Conservation (phyloP, 2,329 filamentous ascomycete genomes). For the Penicillium sp. region DNA sequence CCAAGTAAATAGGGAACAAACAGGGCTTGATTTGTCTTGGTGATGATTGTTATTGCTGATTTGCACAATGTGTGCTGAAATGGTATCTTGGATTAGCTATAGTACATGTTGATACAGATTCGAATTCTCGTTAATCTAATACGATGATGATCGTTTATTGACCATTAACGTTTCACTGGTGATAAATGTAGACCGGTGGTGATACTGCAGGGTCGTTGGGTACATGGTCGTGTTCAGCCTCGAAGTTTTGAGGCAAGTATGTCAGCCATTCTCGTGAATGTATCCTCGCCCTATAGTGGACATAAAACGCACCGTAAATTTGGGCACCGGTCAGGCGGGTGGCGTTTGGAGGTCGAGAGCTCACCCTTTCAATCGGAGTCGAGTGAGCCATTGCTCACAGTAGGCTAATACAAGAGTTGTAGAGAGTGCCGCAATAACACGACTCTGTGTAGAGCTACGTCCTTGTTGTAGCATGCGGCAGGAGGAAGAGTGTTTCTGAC, state of each 20-base stretch:
- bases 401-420: neutral
- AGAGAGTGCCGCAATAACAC: neutral
- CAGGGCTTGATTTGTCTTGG: neutral
- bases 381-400: neutral
- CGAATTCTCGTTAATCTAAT: neutral
- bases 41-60: neutral
- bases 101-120: conserved; percentile 3
- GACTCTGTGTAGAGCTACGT: neutral
- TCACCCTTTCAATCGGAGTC: neutral
- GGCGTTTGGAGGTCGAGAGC: neutral
- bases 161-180: neutral
- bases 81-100: conserved; percentile 6
- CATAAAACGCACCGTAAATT: neutral
- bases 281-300: neutral
- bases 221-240: neutral
- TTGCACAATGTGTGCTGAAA: neutral
- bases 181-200: neutral
- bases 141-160: neutral
- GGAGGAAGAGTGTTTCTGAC: neutral
- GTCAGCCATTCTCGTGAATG: neutral
- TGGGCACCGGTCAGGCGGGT: neutral
- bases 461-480: neutral
- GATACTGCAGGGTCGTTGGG: neutral
- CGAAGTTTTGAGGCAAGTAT: neutral
- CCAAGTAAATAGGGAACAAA: conserved; percentile 45